phyloP scores from a whole-genome alignment of 2,329 filamentous ascomycete genomes.

The Ploettnerulaceae sp. region DNA sequence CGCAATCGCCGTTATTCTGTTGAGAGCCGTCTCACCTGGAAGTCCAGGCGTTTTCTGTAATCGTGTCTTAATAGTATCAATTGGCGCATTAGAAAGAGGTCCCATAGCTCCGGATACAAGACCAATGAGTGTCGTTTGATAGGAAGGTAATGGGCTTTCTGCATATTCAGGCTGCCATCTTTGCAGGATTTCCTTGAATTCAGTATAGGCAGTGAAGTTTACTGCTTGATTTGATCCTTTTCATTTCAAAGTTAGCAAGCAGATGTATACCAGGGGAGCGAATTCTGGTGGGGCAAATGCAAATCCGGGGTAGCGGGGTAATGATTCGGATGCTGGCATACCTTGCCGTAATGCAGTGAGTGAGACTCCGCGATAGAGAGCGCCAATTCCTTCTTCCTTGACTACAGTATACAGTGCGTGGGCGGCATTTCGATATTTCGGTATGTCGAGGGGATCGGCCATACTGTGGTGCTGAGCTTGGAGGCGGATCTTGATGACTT shows the following conservation, averaged over 20 bases:
- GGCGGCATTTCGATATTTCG: slow-evolving; percentile 95
- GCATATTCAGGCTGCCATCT: slow-evolving; percentile 65
- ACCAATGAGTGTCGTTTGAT: slow-evolving; percentile 83
- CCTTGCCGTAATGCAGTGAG: slow-evolving; percentile 92
- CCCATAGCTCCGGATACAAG: slow-evolving; percentile 92
- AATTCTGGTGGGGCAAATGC: background rate
- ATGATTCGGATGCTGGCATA: slow-evolving; percentile 36
- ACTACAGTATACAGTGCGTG: slow-evolving; percentile 80
- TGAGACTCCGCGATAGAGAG: slow-evolving; percentile 88
- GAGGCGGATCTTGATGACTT: slow-evolving; percentile 97
- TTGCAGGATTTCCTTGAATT: slow-evolving; percentile 79
- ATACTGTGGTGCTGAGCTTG: slow-evolving; percentile 98
- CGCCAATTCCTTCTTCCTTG: slow-evolving; percentile 81
- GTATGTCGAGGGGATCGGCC: slow-evolving; percentile 91
- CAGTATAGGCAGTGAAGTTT: slow-evolving; percentile 97
- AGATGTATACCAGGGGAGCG: background rate
- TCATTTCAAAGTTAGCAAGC: background rate
- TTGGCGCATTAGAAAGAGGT: slow-evolving; percentile 91
- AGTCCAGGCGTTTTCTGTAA: slow-evolving; percentile 85
- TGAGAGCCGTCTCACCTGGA: slow-evolving; percentile 73
- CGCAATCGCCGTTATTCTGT: slow-evolving; percentile 73
- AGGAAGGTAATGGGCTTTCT: slow-evolving; percentile 66
- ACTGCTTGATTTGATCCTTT: slow-evolving; percentile 77
- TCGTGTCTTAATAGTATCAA: slow-evolving; percentile 98
- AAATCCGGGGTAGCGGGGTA: slow-evolving; percentile 2